Evolutionary conservation across 179 eudicot species (phyloP).

Genomic region (Vitellaria paradoxa): DNA sequence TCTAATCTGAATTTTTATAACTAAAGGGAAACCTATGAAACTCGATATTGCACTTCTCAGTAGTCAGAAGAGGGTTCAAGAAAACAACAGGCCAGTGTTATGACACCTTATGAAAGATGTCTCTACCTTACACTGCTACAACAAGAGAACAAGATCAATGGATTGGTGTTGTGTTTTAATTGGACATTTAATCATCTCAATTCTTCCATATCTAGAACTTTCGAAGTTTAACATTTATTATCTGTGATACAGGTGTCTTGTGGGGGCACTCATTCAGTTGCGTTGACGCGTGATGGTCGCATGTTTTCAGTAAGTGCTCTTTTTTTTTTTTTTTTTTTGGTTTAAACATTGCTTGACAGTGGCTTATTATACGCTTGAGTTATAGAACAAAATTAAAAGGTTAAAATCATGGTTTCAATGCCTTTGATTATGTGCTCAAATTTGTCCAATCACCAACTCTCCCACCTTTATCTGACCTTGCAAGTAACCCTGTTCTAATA

Average conservation of each 20-base stretch:
- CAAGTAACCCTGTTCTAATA: not conserved
- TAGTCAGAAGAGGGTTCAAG: not conserved
- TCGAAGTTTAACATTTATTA: not conserved
- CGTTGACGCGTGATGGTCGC: slow-evolving; percentile 88
- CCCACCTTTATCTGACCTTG: not conserved
- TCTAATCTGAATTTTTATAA: not conserved
- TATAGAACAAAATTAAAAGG: not conserved
- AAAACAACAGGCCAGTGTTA: not conserved
- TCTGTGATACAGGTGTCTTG: slow-evolving; percentile 64
- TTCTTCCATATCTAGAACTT: not conserved
- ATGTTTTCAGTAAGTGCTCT: slow-evolving; percentile 66
- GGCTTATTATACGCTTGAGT: not conserved
- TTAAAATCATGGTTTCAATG: not conserved
- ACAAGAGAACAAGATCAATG: not conserved
- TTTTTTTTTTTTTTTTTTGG: not conserved
- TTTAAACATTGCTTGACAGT: not conserved
- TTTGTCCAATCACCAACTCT: not conserved
- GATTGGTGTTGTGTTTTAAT: not conserved
- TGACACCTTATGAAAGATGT: not conserved
- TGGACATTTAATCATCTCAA: not conserved
- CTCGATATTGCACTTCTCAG: not conserved
- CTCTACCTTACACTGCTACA: not conserved
- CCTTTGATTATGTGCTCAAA: not conserved
- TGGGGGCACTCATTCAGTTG: slow-evolving; percentile 99
- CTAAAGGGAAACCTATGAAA: not conserved